These are phyloP conservation scores for Pichia sp. DNA, from an alignment of 1,139 yeast genomes.

Conservation along the genomic window DNA sequence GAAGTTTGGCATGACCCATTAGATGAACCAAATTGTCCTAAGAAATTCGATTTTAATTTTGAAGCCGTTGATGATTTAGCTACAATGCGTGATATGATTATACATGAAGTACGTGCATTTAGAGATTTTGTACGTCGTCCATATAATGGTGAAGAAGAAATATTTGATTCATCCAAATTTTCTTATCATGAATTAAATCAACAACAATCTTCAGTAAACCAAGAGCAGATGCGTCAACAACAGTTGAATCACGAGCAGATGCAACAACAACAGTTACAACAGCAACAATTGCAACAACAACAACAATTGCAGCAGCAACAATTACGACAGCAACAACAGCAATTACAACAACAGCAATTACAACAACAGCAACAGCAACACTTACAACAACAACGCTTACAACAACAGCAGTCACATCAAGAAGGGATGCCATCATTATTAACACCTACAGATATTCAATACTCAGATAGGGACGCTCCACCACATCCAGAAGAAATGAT, in stretches of 20 bases:
- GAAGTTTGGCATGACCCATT: slow-evolving; percentile 94
- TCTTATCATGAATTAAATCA: slow-evolving; percentile 8
- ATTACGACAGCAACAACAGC: slow-evolving; percentile 3
- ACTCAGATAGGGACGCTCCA: slow-evolving; percentile 34
- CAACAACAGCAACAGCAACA: slow-evolving; percentile 23
- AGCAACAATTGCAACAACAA: neutral
- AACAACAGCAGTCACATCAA: slow-evolving; percentile 7
- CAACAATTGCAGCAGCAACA: slow-evolving; percentile 1
- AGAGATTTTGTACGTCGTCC: slow-evolving; percentile 80
- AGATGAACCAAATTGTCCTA: slow-evolving; percentile 84
- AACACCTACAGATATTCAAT: slow-evolving; percentile 28
- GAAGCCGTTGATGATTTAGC: slow-evolving; percentile 82
- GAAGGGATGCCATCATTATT: slow-evolving; percentile 15
- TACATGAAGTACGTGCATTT: slow-evolving; percentile 75
- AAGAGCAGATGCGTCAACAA: neutral
- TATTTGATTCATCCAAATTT: slow-evolving; percentile 23
- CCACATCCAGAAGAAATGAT: slow-evolving; percentile 39
- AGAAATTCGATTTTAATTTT: slow-evolving; percentile 82
- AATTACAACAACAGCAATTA: slow-evolving; percentile 11
- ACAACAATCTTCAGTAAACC: neutral
- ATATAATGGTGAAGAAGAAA: slow-evolving; percentile 52
- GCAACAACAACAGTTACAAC: slow-evolving; percentile 7
- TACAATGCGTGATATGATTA: slow-evolving; percentile 67
- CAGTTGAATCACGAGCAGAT: slow-evolving; percentile 4
- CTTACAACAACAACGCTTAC: slow-evolving; percentile 19